These are phyloP conservation scores for Monosporozyma solicola DNA, from an alignment of 805 yeast genomes.

Conservation along the genomic window DNA sequence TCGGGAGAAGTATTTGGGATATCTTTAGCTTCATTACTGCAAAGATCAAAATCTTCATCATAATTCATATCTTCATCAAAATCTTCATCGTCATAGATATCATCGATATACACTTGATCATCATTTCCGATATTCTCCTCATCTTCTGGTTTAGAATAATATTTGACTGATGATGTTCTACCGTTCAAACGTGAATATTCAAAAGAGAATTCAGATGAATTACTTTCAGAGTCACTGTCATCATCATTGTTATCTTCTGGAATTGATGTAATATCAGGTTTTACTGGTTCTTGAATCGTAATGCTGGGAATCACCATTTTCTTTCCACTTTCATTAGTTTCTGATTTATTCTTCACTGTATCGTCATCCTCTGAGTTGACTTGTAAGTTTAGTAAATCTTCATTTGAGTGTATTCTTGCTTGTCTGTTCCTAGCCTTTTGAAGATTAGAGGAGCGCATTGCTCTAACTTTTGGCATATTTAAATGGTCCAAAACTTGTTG, in stretches of 20 bases:
- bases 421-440: slow-evolving; percentile 21
- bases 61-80: slow-evolving; percentile 36
- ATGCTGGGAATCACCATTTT: slow-evolving; percentile 1
- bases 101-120: slow-evolving; percentile 30
- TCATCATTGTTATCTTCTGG: background rate
- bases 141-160: slow-evolving; percentile 34
- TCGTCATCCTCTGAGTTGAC: background rate
- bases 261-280: background rate
- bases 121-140: slow-evolving; percentile 12
- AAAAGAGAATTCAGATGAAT: slow-evolving; percentile 39
- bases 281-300: slow-evolving; percentile 2
- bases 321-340: background rate
- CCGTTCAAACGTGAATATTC: slow-evolving; percentile 39
- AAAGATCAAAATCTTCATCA: slow-evolving; percentile 27
- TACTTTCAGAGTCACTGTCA: slow-evolving; percentile 6
- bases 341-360: background rate
- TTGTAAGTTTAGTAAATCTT: slow-evolving; percentile 19
- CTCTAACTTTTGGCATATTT: background rate
- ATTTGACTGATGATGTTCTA: slow-evolving; percentile 45
- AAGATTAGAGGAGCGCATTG: background rate
- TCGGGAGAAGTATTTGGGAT: background rate
- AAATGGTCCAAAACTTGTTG: background rate
- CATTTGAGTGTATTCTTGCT: slow-evolving; percentile 24
- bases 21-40: slow-evolving; percentile 13
- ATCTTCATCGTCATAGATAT: slow-evolving; percentile 33